These are phyloP conservation scores for Serpula lacrymans DNA, from an alignment of 768 basidiomycete genomes.

Conservation along the genomic window DNA sequence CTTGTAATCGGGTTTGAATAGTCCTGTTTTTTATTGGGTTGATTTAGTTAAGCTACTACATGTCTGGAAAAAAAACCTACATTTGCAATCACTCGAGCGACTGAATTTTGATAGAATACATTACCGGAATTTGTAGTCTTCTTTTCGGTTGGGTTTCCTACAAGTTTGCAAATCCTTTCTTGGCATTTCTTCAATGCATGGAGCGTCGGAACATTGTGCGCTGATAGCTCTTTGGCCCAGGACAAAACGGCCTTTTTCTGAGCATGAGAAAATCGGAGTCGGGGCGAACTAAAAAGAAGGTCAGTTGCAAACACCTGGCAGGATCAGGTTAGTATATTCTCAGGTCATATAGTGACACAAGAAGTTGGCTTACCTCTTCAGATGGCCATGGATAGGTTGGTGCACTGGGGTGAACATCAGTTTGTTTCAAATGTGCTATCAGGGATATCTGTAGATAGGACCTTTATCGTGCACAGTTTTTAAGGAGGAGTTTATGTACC, in stretches of 20 bases:
- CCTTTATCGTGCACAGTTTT: too few relatives aligned
- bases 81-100: conserved; percentile 15
- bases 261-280: conserved; percentile 24
- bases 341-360: too few relatives aligned
- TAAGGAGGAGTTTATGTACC: too few relatives aligned
- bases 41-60: too few relatives aligned
- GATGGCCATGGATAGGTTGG: conserved; percentile 7
- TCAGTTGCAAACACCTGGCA: conserved; percentile 27
- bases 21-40: too few relatives aligned
- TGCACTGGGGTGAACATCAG: conserved; percentile 34
- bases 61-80: too few relatives aligned
- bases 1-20: too few relatives aligned
- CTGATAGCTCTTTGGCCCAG: conserved; percentile 27
- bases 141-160: conserved; percentile 23
- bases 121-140: conserved; percentile 15
- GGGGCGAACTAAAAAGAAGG: conserved; percentile 29
- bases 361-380: conserved; percentile 2
- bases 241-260: conserved; percentile 26
- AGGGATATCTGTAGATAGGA: too few relatives aligned
- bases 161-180: conserved; percentile 10
- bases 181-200: conserved; percentile 18
- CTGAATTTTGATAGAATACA: conserved; percentile 26
- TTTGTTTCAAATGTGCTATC: too few relatives aligned
- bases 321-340: too few relatives aligned
- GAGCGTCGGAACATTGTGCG: conserved; percentile 22